Base-by-base conservation (phyloP, 2,329 filamentous ascomycete species). In the Pseudogymnoascus sp. region DNA sequence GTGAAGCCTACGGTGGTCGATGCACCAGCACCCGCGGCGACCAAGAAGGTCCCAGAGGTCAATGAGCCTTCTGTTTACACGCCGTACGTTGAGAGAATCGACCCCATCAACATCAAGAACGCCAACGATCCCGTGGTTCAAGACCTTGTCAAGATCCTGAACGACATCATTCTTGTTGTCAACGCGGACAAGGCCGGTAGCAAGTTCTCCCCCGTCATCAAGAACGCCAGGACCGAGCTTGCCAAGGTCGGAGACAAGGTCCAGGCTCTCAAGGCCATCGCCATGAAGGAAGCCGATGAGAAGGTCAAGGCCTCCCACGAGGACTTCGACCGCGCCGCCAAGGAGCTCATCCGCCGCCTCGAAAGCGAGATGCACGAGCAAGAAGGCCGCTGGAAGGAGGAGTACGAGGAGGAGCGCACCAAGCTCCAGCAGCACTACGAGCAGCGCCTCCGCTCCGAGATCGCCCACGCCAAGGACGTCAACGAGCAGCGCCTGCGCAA, bases 71-170 rank as follows among this genome's bases (percentile, higher is more conserved):
- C 85, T 38, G 81, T 78, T 65, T 83, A 83, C 72, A 85, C 84
- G 62, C 84, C 88, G 46, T 78, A 87, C 19, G 78, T 78, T 22
- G 72, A 86, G 65, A 85, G 86, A 14, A 91, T 98, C 69, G 90
- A 96, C 72, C 86, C 92, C 65, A 79, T 97, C 64, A 83, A 83
- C 60, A 84, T 96, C 24, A 82, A 85, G 62, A 84, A 91, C 70
- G 91, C 89, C 61, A 85, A 87, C 65, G 93, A 98, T 74, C 90
- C 91, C 28, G 84, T 96, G 37, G 90, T 98, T 22, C 92, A 97
- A 76, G 91, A 98, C 71, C 82, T 99, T 5, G 91, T 96, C 65
- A 93, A 91, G 78, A 93, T 96, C 78, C 83, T 99, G 70, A 99
- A 99, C 78, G 91, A 96, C 75, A 89, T 99, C 70, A 96, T 99